Evolutionary conservation across 1,284 basidiomycete genomes (phyloP).

Genomic region (Cutaneotrichosporon sp.): DNA sequence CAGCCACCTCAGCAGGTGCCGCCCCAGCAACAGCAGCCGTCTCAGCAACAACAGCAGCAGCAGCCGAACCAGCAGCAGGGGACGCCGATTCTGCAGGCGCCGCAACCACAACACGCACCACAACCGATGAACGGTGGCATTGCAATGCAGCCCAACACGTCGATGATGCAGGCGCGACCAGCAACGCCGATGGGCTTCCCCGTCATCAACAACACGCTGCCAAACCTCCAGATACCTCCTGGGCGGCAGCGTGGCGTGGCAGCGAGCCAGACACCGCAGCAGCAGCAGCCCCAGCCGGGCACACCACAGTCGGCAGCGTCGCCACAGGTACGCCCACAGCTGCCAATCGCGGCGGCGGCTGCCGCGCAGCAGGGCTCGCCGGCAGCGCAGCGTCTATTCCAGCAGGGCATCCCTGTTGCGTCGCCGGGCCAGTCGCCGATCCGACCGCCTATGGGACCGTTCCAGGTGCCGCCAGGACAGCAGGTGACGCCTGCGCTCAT

Average conservation of each 20-base stretch:
- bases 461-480: constrained; percentile 9
- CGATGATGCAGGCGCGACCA: constrained; percentile 15
- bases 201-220: constrained; percentile 12
- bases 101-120: background rate
- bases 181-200: constrained; percentile 12
- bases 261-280: background rate
- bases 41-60: background rate
- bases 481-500: constrained; percentile 18
- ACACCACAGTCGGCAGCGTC: constrained; percentile 9
- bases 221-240: constrained; percentile 36
- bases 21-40: background rate
- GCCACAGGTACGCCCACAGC: constrained; percentile 21
- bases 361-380: background rate
- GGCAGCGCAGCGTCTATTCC: constrained; percentile 27
- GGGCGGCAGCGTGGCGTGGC: constrained; percentile 29
- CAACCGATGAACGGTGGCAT: constrained; percentile 4
- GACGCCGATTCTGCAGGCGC: constrained; percentile 2
- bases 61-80: background rate
- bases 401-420: constrained; percentile 32
- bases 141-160: constrained; percentile 10
- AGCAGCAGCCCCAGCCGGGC: constrained; percentile 3
- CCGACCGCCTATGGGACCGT: constrained; percentile 5
- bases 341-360: constrained; percentile 4
- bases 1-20: background rate
- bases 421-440: constrained; percentile 5